Evolutionary conservation across 139 green algal genomes (phyloP), one percentile per base, ranked within the genome.

Genomic region (Microglena sp.): DNA sequence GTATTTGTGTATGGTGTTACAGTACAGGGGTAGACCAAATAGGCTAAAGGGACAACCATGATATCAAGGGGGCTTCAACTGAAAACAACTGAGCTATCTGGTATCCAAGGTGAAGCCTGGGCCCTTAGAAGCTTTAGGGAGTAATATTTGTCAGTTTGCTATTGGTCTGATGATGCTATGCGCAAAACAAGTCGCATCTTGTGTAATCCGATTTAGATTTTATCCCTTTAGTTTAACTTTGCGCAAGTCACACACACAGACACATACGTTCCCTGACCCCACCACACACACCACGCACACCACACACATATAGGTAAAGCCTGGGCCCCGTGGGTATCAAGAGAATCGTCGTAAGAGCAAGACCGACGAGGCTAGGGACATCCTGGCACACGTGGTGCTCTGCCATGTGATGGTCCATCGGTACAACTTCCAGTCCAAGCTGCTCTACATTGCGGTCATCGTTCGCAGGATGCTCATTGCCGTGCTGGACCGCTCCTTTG

Each of bases 311-410:
- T 22, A 62, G 30, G 46, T 69, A 27, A 46, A 58, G 60, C 26
- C 60, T 26, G 58, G 43, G n/a, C 60, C 60, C 27, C 27, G 21
- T 4, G 24, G 11, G 46, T 71, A 60, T 30, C 46, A 35, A 18
- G 69, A 78, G 62, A 73, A 70, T 34, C 72, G 78, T 30, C 64
- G 78, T 24, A 84, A 84, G 73, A 74, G 60, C 65, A 81, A 81
- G 71, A 72, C 81, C 55, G 94, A 99, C 71, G 94, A 99, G 79
- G 92, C 84, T 2, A 77, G 94, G 0, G 90, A 99, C 71, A 86
- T 98, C 59, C 79, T 99, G 46, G 86, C 94, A 1, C 82, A 90
- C 63, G 83, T 97, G 33, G 81, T 99, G 69, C 71, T 98, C 5
- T 93, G 88, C 66, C 94, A 99, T 65, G 89, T 99, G 54, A 88